Base-by-base conservation (phyloP, 148 eudicot species). In the Euryodendron excelsum region DNA sequence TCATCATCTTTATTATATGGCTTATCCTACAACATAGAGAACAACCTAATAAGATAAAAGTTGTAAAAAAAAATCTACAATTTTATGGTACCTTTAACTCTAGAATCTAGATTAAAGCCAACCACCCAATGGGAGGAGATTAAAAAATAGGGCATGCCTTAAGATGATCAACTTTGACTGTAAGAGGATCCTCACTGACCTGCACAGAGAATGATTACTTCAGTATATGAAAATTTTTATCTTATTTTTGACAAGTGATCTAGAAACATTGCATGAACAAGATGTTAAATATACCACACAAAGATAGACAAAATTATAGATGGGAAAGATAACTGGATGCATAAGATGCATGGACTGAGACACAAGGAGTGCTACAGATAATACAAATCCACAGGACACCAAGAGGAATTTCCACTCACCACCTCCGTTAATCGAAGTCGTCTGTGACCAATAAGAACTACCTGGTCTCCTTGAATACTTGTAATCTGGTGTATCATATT, bases 171-270 rank as follows among this genome's bases (percentile, higher is more conserved):
- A 96, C 93, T 86, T 87, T 90, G 73, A 96, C 99, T 27, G 95
- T 93, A 74, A 96, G 97, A 76, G 99, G 98, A 84, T 96, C 95
- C 81, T 93, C 99, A 79, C 90, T 90, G 80, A 93, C 98, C 99
- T 96, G 94, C 79, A 72, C 55, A 76, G 45, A 76, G 75, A 56
- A 64, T 62, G 79, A 75, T 71, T 34, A 69, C 34, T 72, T 21
- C 28, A 77, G 78, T 56, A 74, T 47, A 69, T n/a, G 15, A 33
- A 60, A 12, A 20, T n/a, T 67, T 67, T 10, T 53, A 25, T 45
- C 15, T 7, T 33, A 37, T 58, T 23, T 36, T 27, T 34, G 41
- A 37, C 50, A 77, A n/a, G 12, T 20, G 37, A 52, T 37, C 37
- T 48, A 14, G 62, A 30, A 69, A 68, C 33, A 60, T 27, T 17